Base-by-base conservation (phyloP, 179 eudicot species). In the Kewa caespitosa region DNA sequence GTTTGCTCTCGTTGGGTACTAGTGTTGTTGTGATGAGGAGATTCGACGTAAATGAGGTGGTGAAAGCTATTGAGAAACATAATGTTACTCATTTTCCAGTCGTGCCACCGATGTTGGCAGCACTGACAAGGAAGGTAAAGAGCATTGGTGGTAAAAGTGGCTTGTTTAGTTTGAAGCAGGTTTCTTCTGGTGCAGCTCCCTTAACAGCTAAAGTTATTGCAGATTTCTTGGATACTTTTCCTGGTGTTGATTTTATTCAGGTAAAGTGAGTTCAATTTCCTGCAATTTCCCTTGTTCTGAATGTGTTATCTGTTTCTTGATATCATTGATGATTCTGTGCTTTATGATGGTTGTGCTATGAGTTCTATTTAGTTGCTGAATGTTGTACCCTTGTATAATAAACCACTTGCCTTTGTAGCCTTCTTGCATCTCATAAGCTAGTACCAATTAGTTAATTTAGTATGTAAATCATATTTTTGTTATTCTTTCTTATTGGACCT, bases 141-240 rank as follows among this genome's bases (percentile, higher is more conserved):
- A 72, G 80, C 37, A 69, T 50, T 64, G 66, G 27, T 13, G 64
- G 30, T 33, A 79, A 52, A 46, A 78, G 67, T 39, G 75, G 82
- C 37, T 81, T 89, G 36, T 76, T 81, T 80, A 90, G 93, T 77
- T 83, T 95, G 80, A 95, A 89, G 73, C 99, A 95, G 87, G 95
- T 95, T 77, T 95, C 97, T 5, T 86, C 88, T 81, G 99, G 99
- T 34, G 99, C 99, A n/a, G 97, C 97, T 50, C 79, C 97, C 34
- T 25, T 87, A 69, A 91, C 72, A 46, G 55, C 69, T 75, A 84
- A 85, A 78, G 48, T 46, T 75, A 91, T 95, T 22, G 88, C 81
- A 22, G 97, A 92, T 20, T 91, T 95, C 38, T 48, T 86, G 38
- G 82, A 68, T 13, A 72, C 76, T 72, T 84, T 92, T 59, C 93